Conservation (phyloP, 257 asterid genomes). For the Mentha longifolia region DNA sequence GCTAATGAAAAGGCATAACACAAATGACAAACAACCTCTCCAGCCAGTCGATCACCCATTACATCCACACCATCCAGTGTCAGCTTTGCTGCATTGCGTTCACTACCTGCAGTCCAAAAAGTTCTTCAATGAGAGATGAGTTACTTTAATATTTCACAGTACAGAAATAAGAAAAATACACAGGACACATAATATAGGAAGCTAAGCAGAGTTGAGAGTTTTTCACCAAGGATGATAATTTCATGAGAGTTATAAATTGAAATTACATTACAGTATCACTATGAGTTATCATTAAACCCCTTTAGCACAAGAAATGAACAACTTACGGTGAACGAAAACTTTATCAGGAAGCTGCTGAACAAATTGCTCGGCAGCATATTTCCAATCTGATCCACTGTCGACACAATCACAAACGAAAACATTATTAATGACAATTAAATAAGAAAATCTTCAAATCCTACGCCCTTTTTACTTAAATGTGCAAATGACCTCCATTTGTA, state of each 20-base stretch:
- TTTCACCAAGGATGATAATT: neutral
- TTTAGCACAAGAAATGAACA: neutral
- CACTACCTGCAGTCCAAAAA: conserved; percentile 70
- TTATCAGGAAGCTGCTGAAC: conserved; percentile 80
- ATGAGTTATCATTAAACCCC: conserved; percentile 2
- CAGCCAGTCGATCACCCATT: conserved; percentile 93
- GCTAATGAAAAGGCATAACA: conserved; percentile 17
- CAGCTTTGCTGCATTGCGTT: conserved; percentile 71
- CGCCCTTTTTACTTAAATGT: neutral
- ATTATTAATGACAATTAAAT: conserved; percentile 17
- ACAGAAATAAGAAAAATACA: neutral
- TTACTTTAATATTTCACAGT: too few relatives aligned
- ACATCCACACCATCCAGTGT: conserved; percentile 96
- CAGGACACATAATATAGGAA: neutral
- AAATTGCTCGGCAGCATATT: conserved; percentile 83
- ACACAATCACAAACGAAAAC: conserved; percentile 14
- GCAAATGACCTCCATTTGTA: neutral
- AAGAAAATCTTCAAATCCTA: neutral
- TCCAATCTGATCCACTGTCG: conserved; percentile 87
- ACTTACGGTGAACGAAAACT: conserved; percentile 92
- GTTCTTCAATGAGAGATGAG: conserved; percentile 13
- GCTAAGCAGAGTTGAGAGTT: conserved; percentile 7
- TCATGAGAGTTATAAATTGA: conserved; percentile 1
- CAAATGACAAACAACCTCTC: conserved; percentile 65
- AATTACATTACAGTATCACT: conserved; percentile 13